Evolutionary conservation across 2,329 filamentous ascomycete genomes (phyloP), one percentile per base, ranked within the genome.

Genomic region (Ascochyta clinopodiicola): DNA sequence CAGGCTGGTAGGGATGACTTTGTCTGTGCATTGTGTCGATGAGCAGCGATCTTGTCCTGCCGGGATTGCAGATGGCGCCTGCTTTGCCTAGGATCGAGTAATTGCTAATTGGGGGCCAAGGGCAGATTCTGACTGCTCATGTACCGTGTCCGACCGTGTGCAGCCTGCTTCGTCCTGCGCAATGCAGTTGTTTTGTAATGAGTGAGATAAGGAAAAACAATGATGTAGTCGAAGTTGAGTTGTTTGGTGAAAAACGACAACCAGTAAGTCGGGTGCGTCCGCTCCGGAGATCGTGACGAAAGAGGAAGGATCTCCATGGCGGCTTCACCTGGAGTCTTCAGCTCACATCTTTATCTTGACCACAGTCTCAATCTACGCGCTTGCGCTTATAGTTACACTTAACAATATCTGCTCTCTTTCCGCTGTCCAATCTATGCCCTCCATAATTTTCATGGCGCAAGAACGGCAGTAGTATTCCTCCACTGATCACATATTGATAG

Each of bases 251-350:
- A 27, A 27, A n/a, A 40, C 32, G 36, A 27, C 38, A 51, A 52
- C 61, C 59, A 59, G 44, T 31, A 40, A 17, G 36, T 60, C 56
- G 57, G 63, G 61, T 58, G 44, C 46, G 31, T 46, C 37, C 40
- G 45, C 60, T 43, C 44, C 51, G 29, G 44, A 51, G 57, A 47
- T 44, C 44, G 49, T 29, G 42, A 61, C 58, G 7, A 53, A 61
- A 58, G 38, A 21, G 48, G 51, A 56, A 61, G 24, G 39, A 50
- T 46, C 54, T 39, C 54, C 54, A 35, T 12, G 13, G 15, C 45
- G 42, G 50, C 37, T 35, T 50, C 40, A 38, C 42, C n/a, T 21
- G 25, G 24, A 34, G 39, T 9, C 27, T 39, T 54, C 45, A 53
- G 50, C 50, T 49, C 32, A 40, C 43, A 36, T 49, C 39, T 51